Evolutionary conservation across 805 yeast species (phyloP).

Genomic region (Blastobotrys terrestris): DNA sequence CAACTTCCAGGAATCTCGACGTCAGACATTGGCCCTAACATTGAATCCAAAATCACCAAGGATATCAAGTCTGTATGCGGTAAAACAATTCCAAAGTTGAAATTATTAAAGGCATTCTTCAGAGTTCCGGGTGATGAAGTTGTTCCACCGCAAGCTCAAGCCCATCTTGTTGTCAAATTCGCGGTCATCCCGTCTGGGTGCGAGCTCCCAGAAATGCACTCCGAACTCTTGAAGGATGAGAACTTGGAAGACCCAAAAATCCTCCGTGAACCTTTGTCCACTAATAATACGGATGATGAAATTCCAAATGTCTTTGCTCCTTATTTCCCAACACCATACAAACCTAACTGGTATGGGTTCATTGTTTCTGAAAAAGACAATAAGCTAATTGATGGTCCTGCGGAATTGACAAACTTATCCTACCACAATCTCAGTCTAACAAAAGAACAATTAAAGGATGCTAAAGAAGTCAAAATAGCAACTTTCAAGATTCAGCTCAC

Average conservation of each 20-base stretch:
- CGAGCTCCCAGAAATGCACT: slow-evolving; percentile 18
- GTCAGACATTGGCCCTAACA: slow-evolving; percentile 14
- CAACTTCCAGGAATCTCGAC: slow-evolving; percentile 68
- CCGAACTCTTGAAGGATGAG: slow-evolving; percentile 21
- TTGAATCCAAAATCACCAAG: slow-evolving; percentile 11
- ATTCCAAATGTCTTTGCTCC: slow-evolving; percentile 68
- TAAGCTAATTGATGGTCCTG: slow-evolving; percentile 68
- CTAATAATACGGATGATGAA: slow-evolving; percentile 61
- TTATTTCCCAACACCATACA: slow-evolving; percentile 56
- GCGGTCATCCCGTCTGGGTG: slow-evolving; percentile 65
- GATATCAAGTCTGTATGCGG: slow-evolving; percentile 15
- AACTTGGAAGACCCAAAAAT: slow-evolving; percentile 35
- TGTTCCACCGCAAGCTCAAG: slow-evolving; percentile 59
- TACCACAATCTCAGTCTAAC: slow-evolving; percentile 49
- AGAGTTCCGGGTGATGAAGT: slow-evolving; percentile 83
- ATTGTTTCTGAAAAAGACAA: slow-evolving; percentile 70
- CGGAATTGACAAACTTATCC: slow-evolving; percentile 45
- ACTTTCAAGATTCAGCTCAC: slow-evolving; percentile 71
- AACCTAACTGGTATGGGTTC: slow-evolving; percentile 58
- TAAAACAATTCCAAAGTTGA: slow-evolving; percentile 57
- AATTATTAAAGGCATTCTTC: slow-evolving; percentile 64
- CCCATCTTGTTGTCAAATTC: slow-evolving; percentile 71
- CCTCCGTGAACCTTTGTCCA: slow-evolving; percentile 63
- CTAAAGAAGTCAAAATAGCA: slow-evolving; percentile 45
- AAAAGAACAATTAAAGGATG: slow-evolving; percentile 41